Evolutionary conservation across 257 asterid genomes (phyloP).

Genomic region (Nicotiana undulata): DNA sequence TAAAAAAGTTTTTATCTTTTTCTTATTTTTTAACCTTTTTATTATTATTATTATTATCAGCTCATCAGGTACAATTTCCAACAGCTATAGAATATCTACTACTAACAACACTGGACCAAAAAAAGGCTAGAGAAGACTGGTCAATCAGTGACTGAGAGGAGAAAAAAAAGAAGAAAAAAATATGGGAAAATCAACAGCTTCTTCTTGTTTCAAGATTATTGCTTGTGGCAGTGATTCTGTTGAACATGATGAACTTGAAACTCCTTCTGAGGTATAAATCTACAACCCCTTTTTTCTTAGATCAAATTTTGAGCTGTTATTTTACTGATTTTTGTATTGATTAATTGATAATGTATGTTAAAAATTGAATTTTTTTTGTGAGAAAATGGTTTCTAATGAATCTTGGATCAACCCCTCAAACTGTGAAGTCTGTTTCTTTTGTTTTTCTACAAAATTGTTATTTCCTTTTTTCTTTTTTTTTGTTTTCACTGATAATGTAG

Average conservation of each 20-base stretch:
- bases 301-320: background rate
- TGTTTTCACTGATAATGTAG: too few species aligned
- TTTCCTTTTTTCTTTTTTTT: too few species aligned
- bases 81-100: conserved; percentile 9
- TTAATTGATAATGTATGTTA: background rate
- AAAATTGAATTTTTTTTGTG: background rate
- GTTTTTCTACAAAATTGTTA: too few species aligned
- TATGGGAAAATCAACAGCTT: conserved; percentile 65
- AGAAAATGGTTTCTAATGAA: background rate
- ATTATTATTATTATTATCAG: conserved; percentile 21
- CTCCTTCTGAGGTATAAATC: conserved; percentile 36
- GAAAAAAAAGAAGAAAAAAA: background rate
- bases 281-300: background rate
- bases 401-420: background rate
- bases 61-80: conserved; percentile 31
- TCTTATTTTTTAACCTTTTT: background rate
- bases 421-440: too few species aligned
- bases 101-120: conserved; percentile 1
- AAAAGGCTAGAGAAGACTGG: background rate
- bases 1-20: conserved; percentile 1
- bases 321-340: background rate
- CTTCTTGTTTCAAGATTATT: conserved; percentile 80
- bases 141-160: background rate
- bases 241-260: conserved; percentile 53
- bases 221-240: conserved; percentile 59